Evolutionary conservation across 352 stramenopile genomes (phyloP).

Genomic region (Globisporangium recalcitrans): DNA sequence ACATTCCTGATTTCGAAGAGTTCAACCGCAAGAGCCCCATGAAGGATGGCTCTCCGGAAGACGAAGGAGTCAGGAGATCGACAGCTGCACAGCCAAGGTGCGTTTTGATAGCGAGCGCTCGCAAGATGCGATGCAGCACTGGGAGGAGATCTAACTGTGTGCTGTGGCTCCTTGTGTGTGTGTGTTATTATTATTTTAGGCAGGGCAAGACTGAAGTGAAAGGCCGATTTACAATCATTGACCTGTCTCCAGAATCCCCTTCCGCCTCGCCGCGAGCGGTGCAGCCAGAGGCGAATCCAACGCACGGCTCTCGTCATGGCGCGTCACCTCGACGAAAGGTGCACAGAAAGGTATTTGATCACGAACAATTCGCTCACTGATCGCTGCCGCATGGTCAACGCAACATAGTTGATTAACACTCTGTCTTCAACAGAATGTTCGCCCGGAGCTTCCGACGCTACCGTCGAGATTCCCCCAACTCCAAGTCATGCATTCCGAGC

Average conservation of each 20-base stretch:
- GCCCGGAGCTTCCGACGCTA: conserved; percentile 10
- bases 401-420: not conserved
- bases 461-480: conserved; percentile 4
- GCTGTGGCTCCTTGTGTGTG: no score
- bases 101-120: not conserved
- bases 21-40: conserved; percentile 4
- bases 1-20: conserved; percentile 51
- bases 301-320: conserved; percentile 21
- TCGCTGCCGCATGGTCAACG: not conserved
- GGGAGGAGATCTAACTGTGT: not conserved
- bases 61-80: not conserved
- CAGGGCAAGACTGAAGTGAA: conserved; percentile 68
- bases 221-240: conserved; percentile 78
- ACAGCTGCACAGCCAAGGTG: conserved; percentile 4
- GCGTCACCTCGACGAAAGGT: conserved; percentile 18
- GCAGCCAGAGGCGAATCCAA: conserved; percentile 6
- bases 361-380: not conserved
- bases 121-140: not conserved
- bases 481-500: conserved; percentile 5
- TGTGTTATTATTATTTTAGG: no score
- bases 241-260: conserved; percentile 62
- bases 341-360: conserved; percentile 1
- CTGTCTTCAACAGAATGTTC: conserved; percentile 17
- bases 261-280: conserved; percentile 15
- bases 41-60: conserved; percentile 4